Conservation (phyloP, 306 rosid genomes). For the Ammopiptanthus mongolicus region DNA sequence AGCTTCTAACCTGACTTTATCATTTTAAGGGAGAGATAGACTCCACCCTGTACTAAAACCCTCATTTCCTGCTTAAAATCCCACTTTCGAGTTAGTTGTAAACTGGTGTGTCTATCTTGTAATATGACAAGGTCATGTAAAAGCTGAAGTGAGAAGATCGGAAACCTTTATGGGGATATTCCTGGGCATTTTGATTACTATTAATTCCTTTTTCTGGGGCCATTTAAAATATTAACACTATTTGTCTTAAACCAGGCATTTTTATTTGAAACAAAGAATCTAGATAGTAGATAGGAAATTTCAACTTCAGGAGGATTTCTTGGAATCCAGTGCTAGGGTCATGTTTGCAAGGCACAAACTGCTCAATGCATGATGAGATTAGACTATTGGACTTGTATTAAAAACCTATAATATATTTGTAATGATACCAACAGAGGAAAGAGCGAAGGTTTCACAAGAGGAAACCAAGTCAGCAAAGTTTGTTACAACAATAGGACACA, state of each 20-base stretch:
- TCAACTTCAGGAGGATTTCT: background rate
- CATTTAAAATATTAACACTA: background rate
- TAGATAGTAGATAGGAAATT: background rate
- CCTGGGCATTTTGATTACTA: background rate
- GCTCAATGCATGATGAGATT: background rate
- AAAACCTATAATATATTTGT: background rate
- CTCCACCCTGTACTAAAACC: background rate
- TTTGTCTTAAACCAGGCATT: background rate
- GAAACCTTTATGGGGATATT: background rate
- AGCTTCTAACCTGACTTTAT: background rate
- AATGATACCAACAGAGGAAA: too few species aligned
- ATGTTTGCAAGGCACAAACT: background rate
- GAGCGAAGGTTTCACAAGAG: accelerated
- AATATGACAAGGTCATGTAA: background rate
- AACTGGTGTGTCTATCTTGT: background rate
- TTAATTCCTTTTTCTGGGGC: background rate
- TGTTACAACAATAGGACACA: too few species aligned
- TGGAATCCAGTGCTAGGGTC: background rate
- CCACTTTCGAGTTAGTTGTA: background rate
- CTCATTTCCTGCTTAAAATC: background rate
- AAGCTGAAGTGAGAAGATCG: background rate
- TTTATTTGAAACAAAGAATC: background rate
- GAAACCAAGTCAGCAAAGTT: too few species aligned
- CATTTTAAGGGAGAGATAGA: background rate
- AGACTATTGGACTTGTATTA: background rate